A percentile compares a stretch with the other conserved stretches of the same genome.
Conservation (phyloP, 2,329 filamentous ascomycete genomes). For the Hypoxylon sp. region DNA sequence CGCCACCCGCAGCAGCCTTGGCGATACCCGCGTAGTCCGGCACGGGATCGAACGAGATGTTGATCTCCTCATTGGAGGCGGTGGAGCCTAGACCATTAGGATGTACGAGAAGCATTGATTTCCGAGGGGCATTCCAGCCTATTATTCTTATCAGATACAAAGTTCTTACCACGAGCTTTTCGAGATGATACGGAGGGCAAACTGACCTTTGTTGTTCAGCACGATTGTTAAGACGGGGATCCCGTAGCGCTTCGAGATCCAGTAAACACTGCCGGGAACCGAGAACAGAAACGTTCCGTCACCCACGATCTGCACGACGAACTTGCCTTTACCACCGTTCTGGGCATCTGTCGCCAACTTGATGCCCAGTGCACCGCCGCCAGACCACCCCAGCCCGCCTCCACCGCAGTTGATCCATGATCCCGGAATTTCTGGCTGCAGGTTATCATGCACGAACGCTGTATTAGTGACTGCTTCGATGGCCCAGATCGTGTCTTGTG, state of each 20-base stretch:
- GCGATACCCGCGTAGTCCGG: conserved; percentile 74
- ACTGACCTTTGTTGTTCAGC: conserved; percentile 69
- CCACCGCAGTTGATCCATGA: conserved; percentile 69
- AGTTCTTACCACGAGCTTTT: background rate
- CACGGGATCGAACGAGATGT: conserved; percentile 71
- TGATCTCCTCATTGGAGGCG: conserved; percentile 73
- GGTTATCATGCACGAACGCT: conserved; percentile 74
- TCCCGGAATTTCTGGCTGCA: conserved; percentile 70
- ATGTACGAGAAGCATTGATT: conserved; percentile 70
- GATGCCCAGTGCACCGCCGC: conserved; percentile 65
- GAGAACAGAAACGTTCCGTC: conserved; percentile 71
- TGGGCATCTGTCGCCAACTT: conserved; percentile 62
- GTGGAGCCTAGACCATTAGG: conserved; percentile 68
- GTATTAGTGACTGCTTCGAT: conserved; percentile 83
- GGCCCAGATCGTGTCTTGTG: conserved; percentile 75
- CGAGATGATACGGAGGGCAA: background rate
- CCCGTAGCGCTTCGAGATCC: conserved; percentile 68
- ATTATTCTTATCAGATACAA: conserved; percentile 23
- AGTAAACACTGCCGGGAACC: conserved; percentile 69
- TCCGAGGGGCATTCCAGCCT: conserved; percentile 73
- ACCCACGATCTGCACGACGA: conserved; percentile 70
- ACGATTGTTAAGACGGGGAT: conserved; percentile 70
- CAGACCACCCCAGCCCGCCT: conserved; percentile 68
- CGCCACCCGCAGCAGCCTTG: conserved; percentile 70
- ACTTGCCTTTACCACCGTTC: conserved; percentile 61